Base-by-base conservation (phyloP, 345 rosid genomes). In the Eucalyptus marginata region DNA sequence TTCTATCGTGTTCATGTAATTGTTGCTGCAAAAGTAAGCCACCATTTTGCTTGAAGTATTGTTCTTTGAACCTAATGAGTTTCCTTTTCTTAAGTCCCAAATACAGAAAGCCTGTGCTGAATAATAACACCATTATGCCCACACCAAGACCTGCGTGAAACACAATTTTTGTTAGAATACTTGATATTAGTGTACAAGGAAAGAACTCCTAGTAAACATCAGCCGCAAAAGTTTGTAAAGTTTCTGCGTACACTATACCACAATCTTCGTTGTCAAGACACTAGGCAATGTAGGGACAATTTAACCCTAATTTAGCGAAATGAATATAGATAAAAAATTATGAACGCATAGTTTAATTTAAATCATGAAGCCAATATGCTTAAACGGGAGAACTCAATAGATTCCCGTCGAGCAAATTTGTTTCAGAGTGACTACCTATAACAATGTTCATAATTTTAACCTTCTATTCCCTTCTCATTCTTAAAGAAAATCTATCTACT, bases 101-200 rank as follows among this genome's bases (percentile, higher is more conserved):
- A 52, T 52, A 52, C 9, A 17, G 56, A 52, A 52, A 52, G 9
- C 56, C 0, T 52, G 9, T 1, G 0, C 22, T 51, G 54, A 51
- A 51, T 51, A 51, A 51, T 20, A 16, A 0, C 4, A 16, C 54
- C 17, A 17, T 51, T 51, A 51, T 0, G 1, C 54, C 54, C 54
- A 51, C 22, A 0, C 54, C 22, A 51, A 51, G 9, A 51, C 54
- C 54, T 17, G 22, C 0, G 9, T 51, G 0, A 51, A 51, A 7
- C 54, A 51, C 54, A 51, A 17, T 0, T 51, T 51, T 17, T 51
- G 8, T 51, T 51, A 51, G 54, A 51, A 51, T 17, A 51, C 54
- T 3, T 51, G 8, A 1, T 0, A 51, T 51, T 1, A 0, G 18
- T 7, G n/a, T 17, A 51, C 54, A 51, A 51, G 54, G 54, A 51